A percentile compares a stretch with the other conserved stretches of the same genome.
These are phyloP conservation scores for Candolleomyces aberdarensis DNA, from an alignment of 768 basidiomycete genomes.

Conservation along the genomic window DNA sequence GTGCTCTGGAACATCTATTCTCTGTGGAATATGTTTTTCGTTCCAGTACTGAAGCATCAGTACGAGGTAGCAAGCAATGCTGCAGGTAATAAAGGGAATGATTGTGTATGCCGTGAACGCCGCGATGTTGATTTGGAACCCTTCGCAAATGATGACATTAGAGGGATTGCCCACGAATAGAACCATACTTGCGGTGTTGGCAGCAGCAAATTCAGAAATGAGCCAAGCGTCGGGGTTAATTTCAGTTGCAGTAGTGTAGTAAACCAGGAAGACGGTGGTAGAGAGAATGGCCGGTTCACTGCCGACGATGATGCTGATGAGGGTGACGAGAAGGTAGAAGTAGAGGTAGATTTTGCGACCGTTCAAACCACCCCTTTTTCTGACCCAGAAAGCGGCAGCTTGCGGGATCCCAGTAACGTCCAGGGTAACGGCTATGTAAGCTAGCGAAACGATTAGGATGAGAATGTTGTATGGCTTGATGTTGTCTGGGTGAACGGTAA, in stretches of 20 bases:
- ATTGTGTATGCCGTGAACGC: slow-evolving; percentile 82
- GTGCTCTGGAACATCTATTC: slow-evolving; percentile 31
- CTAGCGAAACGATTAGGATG: slow-evolving; percentile 86
- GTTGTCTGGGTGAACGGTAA: slow-evolving; percentile 28
- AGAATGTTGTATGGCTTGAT: slow-evolving; percentile 92
- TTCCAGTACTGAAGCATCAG: slow-evolving; percentile 58
- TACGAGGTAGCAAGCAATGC: slow-evolving; percentile 56
- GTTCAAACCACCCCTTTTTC: slow-evolving; percentile 69
- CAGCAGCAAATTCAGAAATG: slow-evolving; percentile 73
- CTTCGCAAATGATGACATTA: slow-evolving; percentile 89
- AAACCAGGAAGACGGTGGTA: slow-evolving; percentile 86
- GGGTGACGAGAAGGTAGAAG: slow-evolving; percentile 81
- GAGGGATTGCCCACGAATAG: slow-evolving; percentile 90
- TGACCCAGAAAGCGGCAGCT: slow-evolving; percentile 87
- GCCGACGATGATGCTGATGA: slow-evolving; percentile 74
- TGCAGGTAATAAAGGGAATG: slow-evolving; percentile 72
- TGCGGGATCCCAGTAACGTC: slow-evolving; percentile 87
- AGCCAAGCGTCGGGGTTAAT: slow-evolving; percentile 63
- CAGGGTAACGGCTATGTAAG: slow-evolving; percentile 90
- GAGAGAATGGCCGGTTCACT: slow-evolving; percentile 94
- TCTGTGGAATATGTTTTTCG: slow-evolving; percentile 50
- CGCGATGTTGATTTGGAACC: slow-evolving; percentile 73
- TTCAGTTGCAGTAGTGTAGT: slow-evolving; percentile 71
- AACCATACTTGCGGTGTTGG: slow-evolving; percentile 75
- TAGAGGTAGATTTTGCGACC: slow-evolving; percentile 74